Conservation (phyloP, 2,329 filamentous ascomycete genomes). For the Chaetomium globosum region DNA sequence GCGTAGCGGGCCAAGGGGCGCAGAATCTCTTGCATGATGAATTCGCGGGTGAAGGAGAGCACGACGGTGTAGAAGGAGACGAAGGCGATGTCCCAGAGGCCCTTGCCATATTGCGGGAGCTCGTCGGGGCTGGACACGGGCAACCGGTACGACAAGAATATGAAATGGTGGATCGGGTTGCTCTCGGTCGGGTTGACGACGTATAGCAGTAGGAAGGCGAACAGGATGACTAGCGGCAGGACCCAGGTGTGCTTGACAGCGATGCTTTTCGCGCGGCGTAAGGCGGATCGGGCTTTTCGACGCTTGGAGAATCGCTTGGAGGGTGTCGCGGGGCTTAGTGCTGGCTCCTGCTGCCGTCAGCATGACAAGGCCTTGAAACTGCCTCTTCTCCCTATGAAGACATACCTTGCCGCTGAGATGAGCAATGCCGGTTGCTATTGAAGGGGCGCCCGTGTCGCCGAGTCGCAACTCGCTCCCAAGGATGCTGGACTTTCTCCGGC, state of each 20-base stretch:
- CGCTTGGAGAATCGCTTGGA: conserved; percentile 55
- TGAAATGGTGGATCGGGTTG: conserved; percentile 77
- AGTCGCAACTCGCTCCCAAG: conserved; percentile 57
- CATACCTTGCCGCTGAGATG: conserved; percentile 44
- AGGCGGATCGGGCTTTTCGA: conserved; percentile 56
- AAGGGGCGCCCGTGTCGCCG: conserved; percentile 59
- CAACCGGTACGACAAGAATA: conserved; percentile 87
- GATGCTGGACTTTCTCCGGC: conserved; percentile 60
- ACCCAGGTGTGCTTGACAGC: conserved; percentile 63
- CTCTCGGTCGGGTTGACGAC: conserved; percentile 72
- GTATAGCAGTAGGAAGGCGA: conserved; percentile 68
- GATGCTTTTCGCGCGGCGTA: conserved; percentile 56
- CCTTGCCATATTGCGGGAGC: conserved; percentile 79
- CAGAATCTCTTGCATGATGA: conserved; percentile 89
- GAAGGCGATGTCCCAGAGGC: conserved; percentile 81
- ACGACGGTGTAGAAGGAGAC: conserved; percentile 88
- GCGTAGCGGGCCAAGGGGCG: conserved; percentile 71
- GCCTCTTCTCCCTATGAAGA: neutral
- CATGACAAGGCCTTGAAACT: neutral
- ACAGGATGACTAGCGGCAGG: conserved; percentile 68
- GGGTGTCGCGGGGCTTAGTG: conserved; percentile 35
- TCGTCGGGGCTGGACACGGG: conserved; percentile 52
- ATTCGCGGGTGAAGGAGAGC: conserved; percentile 90
- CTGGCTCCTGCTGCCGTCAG: conserved; percentile 35
- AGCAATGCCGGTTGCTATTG: conserved; percentile 56